Evolutionary conservation across 805 yeast species (phyloP).

Genomic region (Saitoella complicata): DNA sequence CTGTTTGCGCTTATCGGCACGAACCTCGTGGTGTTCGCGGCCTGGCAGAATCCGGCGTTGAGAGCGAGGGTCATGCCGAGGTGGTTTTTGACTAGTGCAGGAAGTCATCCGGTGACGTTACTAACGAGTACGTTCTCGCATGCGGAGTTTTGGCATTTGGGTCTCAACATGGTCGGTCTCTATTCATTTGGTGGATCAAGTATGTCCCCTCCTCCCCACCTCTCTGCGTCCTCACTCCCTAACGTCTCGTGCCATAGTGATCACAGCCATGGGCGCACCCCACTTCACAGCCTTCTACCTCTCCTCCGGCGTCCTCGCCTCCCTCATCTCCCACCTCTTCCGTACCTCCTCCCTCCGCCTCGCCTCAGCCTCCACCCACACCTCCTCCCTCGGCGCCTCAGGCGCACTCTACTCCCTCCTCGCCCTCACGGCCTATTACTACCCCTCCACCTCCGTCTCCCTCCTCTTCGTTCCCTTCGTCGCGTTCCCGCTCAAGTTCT

Average conservation of each 20-base stretch:
- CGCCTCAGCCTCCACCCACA: not conserved
- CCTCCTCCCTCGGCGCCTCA: constrained; percentile 1
- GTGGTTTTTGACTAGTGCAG: too few species aligned
- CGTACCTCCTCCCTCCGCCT: not conserved
- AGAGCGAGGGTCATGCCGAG: too few species aligned
- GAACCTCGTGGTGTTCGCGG: too few species aligned
- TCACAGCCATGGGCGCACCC: not conserved
- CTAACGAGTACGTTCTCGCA: not conserved
- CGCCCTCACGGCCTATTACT: not conserved
- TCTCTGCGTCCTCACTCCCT: too few species aligned
- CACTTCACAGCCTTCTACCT: not conserved
- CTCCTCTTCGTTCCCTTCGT: not conserved
- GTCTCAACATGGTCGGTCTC: not conserved
- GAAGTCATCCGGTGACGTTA: too few species aligned
- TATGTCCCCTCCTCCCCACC: too few species aligned
- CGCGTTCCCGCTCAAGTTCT: not conserved
- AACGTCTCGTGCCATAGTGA: not conserved
- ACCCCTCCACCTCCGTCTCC: constrained; percentile 1
- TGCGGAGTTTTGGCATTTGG: not conserved
- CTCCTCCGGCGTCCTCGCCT: not conserved
- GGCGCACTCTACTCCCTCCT: constrained; percentile 1
- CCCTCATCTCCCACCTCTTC: not conserved
- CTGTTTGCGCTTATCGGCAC: too few species aligned
- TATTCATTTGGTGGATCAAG: not conserved
- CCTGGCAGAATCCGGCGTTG: too few species aligned